Evolutionary conservation across 208 protist genomes (phyloP), one percentile per base, ranked within the genome.

Genomic region (Leishmania tarentolae): DNA sequence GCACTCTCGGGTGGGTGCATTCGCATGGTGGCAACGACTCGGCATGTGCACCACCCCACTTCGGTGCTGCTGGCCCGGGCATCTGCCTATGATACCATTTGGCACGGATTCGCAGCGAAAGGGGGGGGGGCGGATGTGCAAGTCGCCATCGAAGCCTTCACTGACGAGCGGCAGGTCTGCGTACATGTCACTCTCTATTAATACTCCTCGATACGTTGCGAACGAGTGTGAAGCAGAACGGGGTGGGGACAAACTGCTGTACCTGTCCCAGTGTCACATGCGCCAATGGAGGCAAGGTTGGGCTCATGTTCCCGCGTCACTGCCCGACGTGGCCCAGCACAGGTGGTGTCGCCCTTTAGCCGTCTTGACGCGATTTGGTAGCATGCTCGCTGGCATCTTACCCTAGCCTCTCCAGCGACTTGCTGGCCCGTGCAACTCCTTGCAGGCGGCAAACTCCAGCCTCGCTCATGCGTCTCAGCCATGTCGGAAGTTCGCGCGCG

Each of bases 381-480:
- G 19, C 47, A 75, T 35, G 70, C 70, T 56, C 19, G 21, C n/a
- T 4, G 44, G 46, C n/a, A 56, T 11, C 44, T 35, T 37, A 35
- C 44, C 46, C 57, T 21, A 37, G 44, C 47, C 70, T 75, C 13
- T 40, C 70, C 28, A 75, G 70, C 42, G n/a, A 75, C 70, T 46
- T 47, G 46, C 47, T 75, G 44, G 37, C 46, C 17, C n/a, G 47
- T 47, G 21, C 46, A 9, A 47, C 42, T 21, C 21, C 46, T 17
- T 35, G 46, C 47, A 42, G 47, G 3, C 19, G 42, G 21, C 42
- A 3, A 40, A 21, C 8, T 44, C 44, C 57, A n/a, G 35, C 70
- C 11, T 15, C n/a, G 19, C 46, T 73, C 21, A 42, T 17, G 9
- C 24, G 40, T 15, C 70, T 56, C 44, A 52, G 17, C 47, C 70